A percentile compares a stretch with the other conserved stretches of the same genome.
phyloP scores from a whole-genome alignment of 495 filamentous ascomycete genomes.

The Endocarpon pusillum region DNA sequence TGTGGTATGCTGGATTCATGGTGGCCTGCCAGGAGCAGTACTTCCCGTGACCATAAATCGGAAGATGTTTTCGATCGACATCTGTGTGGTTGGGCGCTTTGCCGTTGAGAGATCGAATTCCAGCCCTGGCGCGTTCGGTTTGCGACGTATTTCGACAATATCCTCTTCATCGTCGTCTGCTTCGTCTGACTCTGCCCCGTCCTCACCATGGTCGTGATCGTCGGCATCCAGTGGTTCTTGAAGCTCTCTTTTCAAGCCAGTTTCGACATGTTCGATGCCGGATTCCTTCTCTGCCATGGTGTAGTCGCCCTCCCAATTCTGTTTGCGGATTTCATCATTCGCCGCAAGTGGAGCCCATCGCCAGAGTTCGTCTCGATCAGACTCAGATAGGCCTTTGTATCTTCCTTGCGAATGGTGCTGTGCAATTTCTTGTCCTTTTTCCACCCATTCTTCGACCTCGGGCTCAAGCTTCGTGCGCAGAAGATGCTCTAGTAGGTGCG shows the following conservation, averaged over 20 bases:
- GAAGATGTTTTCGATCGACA: slow-evolving; percentile 34
- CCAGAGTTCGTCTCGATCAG: slow-evolving; percentile 28
- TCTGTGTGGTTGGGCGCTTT: neutral
- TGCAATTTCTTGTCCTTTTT: slow-evolving; percentile 33
- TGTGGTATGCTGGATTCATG: neutral
- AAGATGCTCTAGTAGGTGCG: slow-evolving; percentile 40
- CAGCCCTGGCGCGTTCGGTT: slow-evolving; percentile 2
- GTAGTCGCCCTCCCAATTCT: slow-evolving; percentile 43
- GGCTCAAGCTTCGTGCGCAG: slow-evolving; percentile 72
- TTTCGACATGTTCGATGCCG: slow-evolving; percentile 54
- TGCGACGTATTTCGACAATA: slow-evolving; percentile 11
- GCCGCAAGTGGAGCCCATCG: slow-evolving; percentile 33
- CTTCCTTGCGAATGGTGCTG: slow-evolving; percentile 14
- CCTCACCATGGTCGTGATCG: slow-evolving; percentile 33
- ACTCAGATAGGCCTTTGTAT: slow-evolving; percentile 21
- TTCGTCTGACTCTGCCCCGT: slow-evolving; percentile 31
- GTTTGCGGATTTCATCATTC: slow-evolving; percentile 28
- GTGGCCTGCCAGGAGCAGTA: slow-evolving; percentile 7
- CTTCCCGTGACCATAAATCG: slow-evolving; percentile 37
- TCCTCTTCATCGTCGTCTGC: slow-evolving; percentile 20
- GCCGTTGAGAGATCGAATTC: neutral
- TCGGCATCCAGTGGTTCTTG: slow-evolving; percentile 37
- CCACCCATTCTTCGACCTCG: slow-evolving; percentile 53
- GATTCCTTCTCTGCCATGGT: slow-evolving; percentile 49
- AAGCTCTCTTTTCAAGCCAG: slow-evolving; percentile 41